Conservation (phyloP, 805 yeast genomes). For the Ascoidea asiatica region DNA sequence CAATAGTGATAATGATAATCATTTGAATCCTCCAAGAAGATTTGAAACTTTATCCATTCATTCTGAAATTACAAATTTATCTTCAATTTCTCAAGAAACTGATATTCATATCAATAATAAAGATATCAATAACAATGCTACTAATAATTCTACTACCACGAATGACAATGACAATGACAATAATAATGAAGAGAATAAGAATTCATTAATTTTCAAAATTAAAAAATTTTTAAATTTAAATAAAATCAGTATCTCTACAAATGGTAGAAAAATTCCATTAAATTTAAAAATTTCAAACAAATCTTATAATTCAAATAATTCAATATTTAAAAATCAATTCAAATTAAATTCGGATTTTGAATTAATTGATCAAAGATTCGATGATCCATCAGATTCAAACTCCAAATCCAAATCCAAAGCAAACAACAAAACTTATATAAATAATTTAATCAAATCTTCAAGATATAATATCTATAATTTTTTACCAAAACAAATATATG, state of each 20-base stretch:
- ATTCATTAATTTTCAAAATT: background rate
- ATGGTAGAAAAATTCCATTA: conserved; percentile 70
- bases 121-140: background rate
- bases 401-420: too few species aligned
- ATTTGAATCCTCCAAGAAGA: too few species aligned
- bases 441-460: conserved; percentile 73
- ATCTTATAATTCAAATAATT: conserved; percentile 19
- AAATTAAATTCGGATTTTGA: conserved; percentile 14
- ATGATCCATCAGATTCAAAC: too few species aligned
- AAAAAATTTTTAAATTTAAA: conserved; percentile 31
- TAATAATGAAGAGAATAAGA: background rate
- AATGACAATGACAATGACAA: background rate
- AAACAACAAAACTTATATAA: too few species aligned
- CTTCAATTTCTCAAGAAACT: too few species aligned
- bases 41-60: too few species aligned
- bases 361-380: conserved; percentile 58
- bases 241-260: conserved; percentile 36
- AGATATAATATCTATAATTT: conserved; percentile 72
- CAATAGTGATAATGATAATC: too few species aligned
- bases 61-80: too few species aligned
- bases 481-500: conserved; percentile 75
- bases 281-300: conserved; percentile 18
- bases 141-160: background rate
- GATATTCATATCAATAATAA: too few species aligned
- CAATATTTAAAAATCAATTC: conserved; percentile 4